Base-by-base conservation (phyloP, 768 basidiomycete genomes). In the Leccinellum rugosiceps region DNA sequence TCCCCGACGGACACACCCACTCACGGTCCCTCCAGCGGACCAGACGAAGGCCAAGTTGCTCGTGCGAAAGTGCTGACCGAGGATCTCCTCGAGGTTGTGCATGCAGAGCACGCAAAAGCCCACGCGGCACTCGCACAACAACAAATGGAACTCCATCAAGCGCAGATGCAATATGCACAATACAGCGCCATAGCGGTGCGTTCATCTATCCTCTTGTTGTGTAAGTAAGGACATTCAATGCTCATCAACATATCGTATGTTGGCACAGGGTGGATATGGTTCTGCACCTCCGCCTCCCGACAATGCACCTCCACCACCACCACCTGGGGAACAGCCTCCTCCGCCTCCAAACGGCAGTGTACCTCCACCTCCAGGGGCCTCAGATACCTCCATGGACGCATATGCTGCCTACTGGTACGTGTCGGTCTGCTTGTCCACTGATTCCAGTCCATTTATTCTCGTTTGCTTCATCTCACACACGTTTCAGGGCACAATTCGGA, bases 51-150 rank as follows among this genome's bases (percentile, higher is more conserved):
- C 13, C 91, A 94, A 76, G 87, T 96, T 1, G 86, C 86, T 21
- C 85, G 90, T 45, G 95, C 94, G 4, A 92, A 92, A 72, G 86
- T 85, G 7, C 75, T 95, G 26, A 92, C 93, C 1, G 90, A 94
- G 62, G 94, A 98, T 68, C 81, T 98, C 2, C 80, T 96, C 10
- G 80, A 87, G 38, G 94, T 97, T n/a, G 92, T 98, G 9, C 82
- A 83, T 17, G 80, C 84, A 60, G 94, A 98, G 69, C 92, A 94
- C 67, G 85, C 82, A 26, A 96, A 98, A 72, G 87, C 93, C 53
- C 80, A 83, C 58, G 63, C 76, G 3, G 69, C 81, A 13, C 70
- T 89, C 5, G 78, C 80, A 51, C 89, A 90, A 52, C 88, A 92
- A 69, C 90, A 92, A 72, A 88, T 90, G 87, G 90, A 92, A 65